phyloP scores from a whole-genome alignment of 2,329 filamentous ascomycete species.

The Macroventuria anomochaeta region DNA sequence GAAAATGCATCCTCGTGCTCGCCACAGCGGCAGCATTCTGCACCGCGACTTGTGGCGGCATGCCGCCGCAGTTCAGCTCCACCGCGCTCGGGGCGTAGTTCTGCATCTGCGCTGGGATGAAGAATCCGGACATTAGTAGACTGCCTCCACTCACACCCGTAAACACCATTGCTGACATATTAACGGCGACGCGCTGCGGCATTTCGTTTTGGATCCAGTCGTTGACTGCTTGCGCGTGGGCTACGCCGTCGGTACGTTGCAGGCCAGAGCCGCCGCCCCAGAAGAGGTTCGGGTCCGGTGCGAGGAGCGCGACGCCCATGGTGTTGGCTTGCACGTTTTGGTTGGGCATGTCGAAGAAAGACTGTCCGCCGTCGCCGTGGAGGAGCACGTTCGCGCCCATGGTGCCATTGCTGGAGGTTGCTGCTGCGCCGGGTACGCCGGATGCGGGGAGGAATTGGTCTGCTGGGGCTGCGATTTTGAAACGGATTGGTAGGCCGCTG shows the following conservation, averaged over 20 bases:
- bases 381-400: constrained; percentile 63
- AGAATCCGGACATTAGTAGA: constrained; percentile 63
- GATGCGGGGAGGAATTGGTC: constrained; percentile 60
- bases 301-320: constrained; percentile 61
- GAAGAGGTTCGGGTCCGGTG: constrained; percentile 62
- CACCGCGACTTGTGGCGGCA: constrained; percentile 61
- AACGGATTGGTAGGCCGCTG: constrained; percentile 62
- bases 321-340: constrained; percentile 59
- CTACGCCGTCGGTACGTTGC: constrained; percentile 60
- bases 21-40: constrained; percentile 52
- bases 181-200: constrained; percentile 61
- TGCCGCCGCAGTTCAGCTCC: constrained; percentile 62
- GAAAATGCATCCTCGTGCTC: constrained; percentile 61
- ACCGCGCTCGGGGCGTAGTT: constrained; percentile 60
- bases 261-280: constrained; percentile 64
- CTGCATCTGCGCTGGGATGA: constrained; percentile 63
- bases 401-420: constrained; percentile 42
- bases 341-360: constrained; percentile 65
- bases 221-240: constrained; percentile 63
- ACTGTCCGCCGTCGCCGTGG: constrained; percentile 66
- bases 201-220: constrained; percentile 59
- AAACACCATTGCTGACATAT: constrained; percentile 61
- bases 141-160: constrained; percentile 64
- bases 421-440: constrained; percentile 57
- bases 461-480: constrained; percentile 63